Percentiles rank a stretch among this genome's conserved stretches.
Evolutionary conservation across 148 eudicot species (phyloP).

Genomic region (Linanthus parryae): DNA sequence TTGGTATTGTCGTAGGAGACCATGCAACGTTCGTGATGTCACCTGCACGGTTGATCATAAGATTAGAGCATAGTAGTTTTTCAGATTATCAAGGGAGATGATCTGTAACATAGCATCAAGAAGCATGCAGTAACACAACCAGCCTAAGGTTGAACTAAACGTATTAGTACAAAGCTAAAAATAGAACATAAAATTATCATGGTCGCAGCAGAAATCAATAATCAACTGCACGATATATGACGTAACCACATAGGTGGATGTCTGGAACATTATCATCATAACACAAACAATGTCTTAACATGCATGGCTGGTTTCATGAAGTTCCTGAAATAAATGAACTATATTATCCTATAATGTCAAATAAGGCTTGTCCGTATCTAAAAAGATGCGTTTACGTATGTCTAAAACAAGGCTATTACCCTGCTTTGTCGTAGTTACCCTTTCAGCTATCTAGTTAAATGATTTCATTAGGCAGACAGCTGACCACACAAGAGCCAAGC

Average conservation of each 20-base stretch:
- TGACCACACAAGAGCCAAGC: no score
- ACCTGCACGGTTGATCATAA: slow-evolving; percentile 43
- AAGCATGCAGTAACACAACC: background rate
- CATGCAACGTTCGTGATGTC: slow-evolving; percentile 80
- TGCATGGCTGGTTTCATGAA: no score
- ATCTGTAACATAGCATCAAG: slow-evolving; percentile 1
- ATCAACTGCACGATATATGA: background rate
- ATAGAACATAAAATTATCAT: background rate
- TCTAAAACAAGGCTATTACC: no score
- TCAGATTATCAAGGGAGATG: slow-evolving; percentile 3
- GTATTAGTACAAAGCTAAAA: background rate
- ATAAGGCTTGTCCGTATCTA: no score
- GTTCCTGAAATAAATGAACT: no score
- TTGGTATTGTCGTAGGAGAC: slow-evolving; percentile 55
- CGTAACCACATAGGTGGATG: background rate
- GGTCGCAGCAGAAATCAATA: background rate
- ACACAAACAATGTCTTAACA: no score
- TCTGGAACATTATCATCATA: background rate
- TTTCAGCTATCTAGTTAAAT: no score
- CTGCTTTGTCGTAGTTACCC: no score
- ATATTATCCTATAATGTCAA: no score
- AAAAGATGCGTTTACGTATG: no score
- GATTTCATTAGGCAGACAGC: no score
- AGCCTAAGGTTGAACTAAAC: slow-evolving; percentile 9
- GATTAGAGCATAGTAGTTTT: slow-evolving; percentile 3